Conservation (phyloP, 2,329 filamentous ascomycete genomes). For the Phyllosticta citrichinensis region DNA sequence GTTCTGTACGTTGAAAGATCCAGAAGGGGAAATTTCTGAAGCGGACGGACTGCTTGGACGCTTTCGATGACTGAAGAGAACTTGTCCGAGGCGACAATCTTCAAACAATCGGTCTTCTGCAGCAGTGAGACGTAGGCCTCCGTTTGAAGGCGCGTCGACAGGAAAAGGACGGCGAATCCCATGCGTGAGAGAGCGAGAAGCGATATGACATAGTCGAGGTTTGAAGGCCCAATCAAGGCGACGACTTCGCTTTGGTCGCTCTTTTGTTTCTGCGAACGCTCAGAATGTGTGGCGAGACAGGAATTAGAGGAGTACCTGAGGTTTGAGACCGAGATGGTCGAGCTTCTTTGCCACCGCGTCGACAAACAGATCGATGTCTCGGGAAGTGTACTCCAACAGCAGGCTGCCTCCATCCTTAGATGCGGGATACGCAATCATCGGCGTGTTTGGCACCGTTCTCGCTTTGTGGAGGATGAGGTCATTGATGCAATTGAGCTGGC, state of each 20-base stretch:
- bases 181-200: conserved; percentile 45
- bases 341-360: conserved; percentile 18
- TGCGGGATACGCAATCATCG: conserved; percentile 17
- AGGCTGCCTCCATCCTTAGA: conserved; percentile 16
- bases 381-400: conserved; percentile 19
- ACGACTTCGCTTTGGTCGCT: conserved; percentile 20
- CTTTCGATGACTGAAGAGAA: neutral
- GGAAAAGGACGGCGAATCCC: conserved; percentile 44
- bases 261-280: neutral
- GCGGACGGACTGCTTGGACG: neutral
- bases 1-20: neutral
- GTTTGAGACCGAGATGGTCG: conserved; percentile 15
- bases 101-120: conserved; percentile 30
- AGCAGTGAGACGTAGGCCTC: conserved; percentile 35
- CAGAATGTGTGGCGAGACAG: neutral
- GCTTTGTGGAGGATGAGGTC: conserved; percentile 6
- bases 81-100: neutral
- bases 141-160: conserved; percentile 44
- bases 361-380: conserved; percentile 18
- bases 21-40: neutral
- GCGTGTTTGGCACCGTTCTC: conserved; percentile 11
- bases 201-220: conserved; percentile 46
- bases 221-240: conserved; percentile 43
- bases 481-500: conserved; percentile 6
- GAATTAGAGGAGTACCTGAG: conserved; percentile 13